These are phyloP conservation scores for Tetrapyrgos nigripes DNA, from an alignment of 1,284 basidiomycete species.

Conservation along the genomic window DNA sequence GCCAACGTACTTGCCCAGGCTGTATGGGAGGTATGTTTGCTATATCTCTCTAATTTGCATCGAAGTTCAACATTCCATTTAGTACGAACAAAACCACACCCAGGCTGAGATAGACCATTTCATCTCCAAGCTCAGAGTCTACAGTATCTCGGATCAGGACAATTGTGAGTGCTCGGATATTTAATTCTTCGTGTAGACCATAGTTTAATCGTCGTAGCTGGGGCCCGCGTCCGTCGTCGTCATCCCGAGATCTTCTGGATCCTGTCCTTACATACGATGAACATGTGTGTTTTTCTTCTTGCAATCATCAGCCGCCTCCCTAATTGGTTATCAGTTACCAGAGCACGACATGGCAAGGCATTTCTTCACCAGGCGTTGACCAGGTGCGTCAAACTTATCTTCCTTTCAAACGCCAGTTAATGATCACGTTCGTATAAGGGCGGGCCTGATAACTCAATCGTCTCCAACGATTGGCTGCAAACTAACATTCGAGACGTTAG, in stretches of 20 bases:
- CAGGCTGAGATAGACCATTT: constrained; percentile 10
- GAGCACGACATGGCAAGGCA: constrained; percentile 9
- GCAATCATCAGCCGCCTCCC: neutral
- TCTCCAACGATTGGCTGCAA: constrained; percentile 17
- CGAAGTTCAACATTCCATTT: neutral
- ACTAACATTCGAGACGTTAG: constrained; percentile 17
- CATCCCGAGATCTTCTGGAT: constrained; percentile 18
- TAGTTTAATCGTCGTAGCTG: neutral
- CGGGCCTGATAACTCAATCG: constrained; percentile 13
- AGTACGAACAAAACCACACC: constrained; percentile 14
- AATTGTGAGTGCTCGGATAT: constrained; percentile 4
- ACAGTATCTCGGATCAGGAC: constrained; percentile 20
- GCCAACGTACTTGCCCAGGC: constrained; percentile 15
- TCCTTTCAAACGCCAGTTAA: neutral
- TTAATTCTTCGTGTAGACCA: neutral
- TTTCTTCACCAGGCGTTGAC: constrained; percentile 12
- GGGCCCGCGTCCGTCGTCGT: constrained; percentile 14
- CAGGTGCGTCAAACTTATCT: neutral
- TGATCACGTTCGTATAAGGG: constrained; percentile 5
- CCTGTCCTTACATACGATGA: constrained; percentile 12
- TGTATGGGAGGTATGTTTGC: constrained; percentile 6
- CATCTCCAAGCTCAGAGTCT: constrained; percentile 14
- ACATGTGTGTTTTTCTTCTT: constrained; percentile 1
- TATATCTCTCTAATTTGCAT: neutral
- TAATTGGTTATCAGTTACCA: neutral